phyloP scores from a whole-genome alignment of 371 early-diverging fungal genomes.

The Mucor mucedo region DNA sequence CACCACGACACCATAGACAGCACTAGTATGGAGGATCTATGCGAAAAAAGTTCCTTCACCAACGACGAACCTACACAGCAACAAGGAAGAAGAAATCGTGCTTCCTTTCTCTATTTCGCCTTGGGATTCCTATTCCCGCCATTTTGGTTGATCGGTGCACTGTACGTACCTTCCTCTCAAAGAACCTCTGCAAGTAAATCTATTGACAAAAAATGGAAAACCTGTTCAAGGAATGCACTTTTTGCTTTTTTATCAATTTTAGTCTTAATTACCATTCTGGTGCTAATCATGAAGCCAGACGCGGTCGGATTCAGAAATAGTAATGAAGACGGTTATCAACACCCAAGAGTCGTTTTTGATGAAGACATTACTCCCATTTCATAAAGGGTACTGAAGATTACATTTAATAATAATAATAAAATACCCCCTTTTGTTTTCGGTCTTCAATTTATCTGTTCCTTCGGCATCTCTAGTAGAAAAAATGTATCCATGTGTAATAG shows the following conservation, averaged over 20 bases:
- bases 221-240: constrained; percentile 26
- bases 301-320: constrained; percentile 17
- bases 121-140: constrained; percentile 49
- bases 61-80: neutral
- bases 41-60: neutral
- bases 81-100: constrained; percentile 15
- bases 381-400: too few relatives aligned
- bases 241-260: constrained; percentile 2
- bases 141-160: constrained; percentile 39
- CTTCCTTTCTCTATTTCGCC: constrained; percentile 38
- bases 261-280: neutral
- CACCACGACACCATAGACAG: neutral
- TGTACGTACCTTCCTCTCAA: constrained; percentile 14
- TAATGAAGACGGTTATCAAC: constrained; percentile 1
- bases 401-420: too few relatives aligned
- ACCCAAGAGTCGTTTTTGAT: constrained; percentile 12
- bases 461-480: too few relatives aligned
- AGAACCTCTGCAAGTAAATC: constrained; percentile 11
- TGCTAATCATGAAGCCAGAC: constrained; percentile 7
- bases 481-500: too few relatives aligned
- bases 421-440: too few relatives aligned
- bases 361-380: neutral
- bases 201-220: constrained; percentile 27
- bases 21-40: neutral
- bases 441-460: too few relatives aligned